phyloP scores from a whole-genome alignment of 2,329 filamentous ascomycete species.

The Pyrenophora teres region DNA sequence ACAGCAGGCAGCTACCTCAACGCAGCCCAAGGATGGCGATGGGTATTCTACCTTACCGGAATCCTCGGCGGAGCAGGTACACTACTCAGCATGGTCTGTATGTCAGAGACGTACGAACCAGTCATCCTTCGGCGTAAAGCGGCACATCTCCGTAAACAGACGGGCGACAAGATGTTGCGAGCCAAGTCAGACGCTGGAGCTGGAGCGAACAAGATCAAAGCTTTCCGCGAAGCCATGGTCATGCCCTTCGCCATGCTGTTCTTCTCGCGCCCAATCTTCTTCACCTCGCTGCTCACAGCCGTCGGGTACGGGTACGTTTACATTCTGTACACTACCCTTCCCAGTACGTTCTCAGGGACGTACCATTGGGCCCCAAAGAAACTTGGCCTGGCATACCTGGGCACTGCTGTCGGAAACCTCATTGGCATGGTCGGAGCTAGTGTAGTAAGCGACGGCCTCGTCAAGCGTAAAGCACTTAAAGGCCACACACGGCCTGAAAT shows the following conservation, averaged over 20 bases:
- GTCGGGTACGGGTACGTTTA: constrained; percentile 48
- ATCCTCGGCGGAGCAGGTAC: constrained; percentile 1
- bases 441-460: constrained; percentile 34
- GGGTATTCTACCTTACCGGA: constrained; percentile 14
- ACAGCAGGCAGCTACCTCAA: constrained; percentile 23
- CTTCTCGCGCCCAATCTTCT: constrained; percentile 56
- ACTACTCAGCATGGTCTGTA: constrained; percentile 45
- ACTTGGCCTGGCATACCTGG: constrained; percentile 32
- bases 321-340: constrained; percentile 34
- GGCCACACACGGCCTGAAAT: constrained; percentile 13
- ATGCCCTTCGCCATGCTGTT: constrained; percentile 60
- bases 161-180: constrained; percentile 38
- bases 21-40: constrained; percentile 22
- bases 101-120: constrained; percentile 30
- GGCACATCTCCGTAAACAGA: constrained; percentile 29
- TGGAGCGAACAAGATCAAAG: constrained; percentile 36
- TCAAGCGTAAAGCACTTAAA: constrained; percentile 21
- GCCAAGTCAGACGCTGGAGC: constrained; percentile 29
- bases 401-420: constrained; percentile 38
- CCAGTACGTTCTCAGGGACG: constrained; percentile 23
- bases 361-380: constrained; percentile 26
- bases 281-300: constrained; percentile 52
- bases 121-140: constrained; percentile 45
- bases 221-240: constrained; percentile 46
- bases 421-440: constrained; percentile 38